Percentiles rank a stretch among this genome's conserved stretches.
phyloP scores from a whole-genome alignment of 495 filamentous ascomycete genomes.

The Neurospora sp. region DNA sequence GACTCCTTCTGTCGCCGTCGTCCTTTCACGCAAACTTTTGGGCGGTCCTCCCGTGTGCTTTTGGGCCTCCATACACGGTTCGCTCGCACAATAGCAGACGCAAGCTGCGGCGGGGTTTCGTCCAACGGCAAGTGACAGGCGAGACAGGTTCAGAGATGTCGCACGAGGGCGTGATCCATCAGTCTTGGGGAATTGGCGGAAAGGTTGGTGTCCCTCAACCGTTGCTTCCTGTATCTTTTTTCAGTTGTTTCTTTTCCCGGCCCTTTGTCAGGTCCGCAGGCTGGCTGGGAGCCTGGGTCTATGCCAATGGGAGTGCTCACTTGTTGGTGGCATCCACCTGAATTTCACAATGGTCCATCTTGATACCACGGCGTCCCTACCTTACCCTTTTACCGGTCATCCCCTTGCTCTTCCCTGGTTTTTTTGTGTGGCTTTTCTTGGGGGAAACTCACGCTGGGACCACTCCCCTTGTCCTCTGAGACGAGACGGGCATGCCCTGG shows the following conservation, averaged over 20 bases:
- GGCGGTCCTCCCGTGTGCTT: neutral
- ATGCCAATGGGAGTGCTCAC: neutral
- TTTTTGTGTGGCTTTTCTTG: neutral
- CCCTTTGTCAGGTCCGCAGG: neutral
- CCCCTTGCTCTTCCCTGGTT: neutral
- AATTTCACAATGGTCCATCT: neutral
- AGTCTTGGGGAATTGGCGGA: constrained; percentile 9
- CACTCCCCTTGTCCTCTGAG: neutral
- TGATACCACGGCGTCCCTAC: neutral
- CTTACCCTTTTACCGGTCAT: neutral
- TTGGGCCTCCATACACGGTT: neutral
- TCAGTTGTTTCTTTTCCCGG: neutral
- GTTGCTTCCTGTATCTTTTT: neutral
- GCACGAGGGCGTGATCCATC: constrained; percentile 8
- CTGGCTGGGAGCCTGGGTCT: neutral
- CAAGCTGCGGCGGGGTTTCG: constrained; percentile 8
- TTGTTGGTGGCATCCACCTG: neutral
- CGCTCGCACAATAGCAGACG: neutral
- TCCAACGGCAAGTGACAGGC: constrained; percentile 22
- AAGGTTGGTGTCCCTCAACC: neutral
- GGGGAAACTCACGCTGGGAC: neutral
- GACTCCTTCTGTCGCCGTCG: neutral
- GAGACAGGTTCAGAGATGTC: constrained; percentile 5
- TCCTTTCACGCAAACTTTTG: neutral
- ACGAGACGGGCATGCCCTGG: neutral